A percentile compares a stretch with the other conserved stretches of the same genome.
Conservation (phyloP, 345 rosid genomes). For the Citrus hindsii region DNA sequence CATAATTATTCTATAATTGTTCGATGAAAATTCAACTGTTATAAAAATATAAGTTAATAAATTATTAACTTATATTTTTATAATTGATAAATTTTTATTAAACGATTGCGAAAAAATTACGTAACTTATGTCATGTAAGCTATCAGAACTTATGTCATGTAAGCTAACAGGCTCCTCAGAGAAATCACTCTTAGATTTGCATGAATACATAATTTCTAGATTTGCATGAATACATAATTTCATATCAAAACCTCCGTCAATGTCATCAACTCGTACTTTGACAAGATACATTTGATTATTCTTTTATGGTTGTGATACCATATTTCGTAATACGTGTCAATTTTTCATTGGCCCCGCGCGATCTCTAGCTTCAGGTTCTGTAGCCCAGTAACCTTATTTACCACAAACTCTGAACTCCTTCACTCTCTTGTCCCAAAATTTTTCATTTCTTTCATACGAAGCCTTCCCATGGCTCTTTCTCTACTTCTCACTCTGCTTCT, state of each 20-base stretch:
- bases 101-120: fast-evolving
- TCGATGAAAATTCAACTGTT: fast-evolving
- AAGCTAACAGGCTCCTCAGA: too few relatives aligned
- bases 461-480: conserved; percentile 9
- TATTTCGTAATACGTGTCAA: neutral
- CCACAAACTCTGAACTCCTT: conserved; percentile 1
- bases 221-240: neutral
- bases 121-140: too few relatives aligned
- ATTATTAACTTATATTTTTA: too few relatives aligned
- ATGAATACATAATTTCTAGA: neutral
- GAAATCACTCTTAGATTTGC: neutral
- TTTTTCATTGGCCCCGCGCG: neutral
- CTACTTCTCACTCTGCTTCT: neutral
- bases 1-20: fast-evolving
- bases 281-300: neutral
- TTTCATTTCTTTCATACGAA: neutral
- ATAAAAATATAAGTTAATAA: too few relatives aligned
- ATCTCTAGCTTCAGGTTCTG: neutral
- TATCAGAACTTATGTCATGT: too few relatives aligned
- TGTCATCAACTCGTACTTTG: neutral
- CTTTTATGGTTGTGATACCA: neutral
- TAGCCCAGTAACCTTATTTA: neutral
- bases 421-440: conserved; percentile 7
- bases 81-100: too few relatives aligned
- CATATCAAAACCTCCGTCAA: neutral